Evolutionary conservation across 2,329 filamentous ascomycete genomes (phyloP).

Genomic region (Botryotinia calthae): DNA sequence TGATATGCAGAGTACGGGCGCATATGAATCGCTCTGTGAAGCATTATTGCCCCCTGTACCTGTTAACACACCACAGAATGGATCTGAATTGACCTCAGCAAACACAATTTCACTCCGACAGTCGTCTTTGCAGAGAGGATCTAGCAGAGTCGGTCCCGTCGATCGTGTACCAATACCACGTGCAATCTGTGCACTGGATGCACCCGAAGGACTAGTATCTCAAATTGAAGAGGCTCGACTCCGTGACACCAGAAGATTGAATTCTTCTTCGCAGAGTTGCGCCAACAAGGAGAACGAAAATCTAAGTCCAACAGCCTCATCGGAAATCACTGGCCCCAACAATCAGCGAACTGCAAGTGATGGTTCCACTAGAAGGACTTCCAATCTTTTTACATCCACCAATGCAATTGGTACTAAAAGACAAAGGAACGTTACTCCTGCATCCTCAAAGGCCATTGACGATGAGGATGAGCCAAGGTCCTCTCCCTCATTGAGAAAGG

Average conservation of each 20-base stretch:
- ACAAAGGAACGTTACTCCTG: constrained; percentile 47
- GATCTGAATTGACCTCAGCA: background rate
- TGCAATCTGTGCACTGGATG: background rate
- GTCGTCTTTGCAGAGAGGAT: background rate
- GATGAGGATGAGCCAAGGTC: constrained; percentile 46
- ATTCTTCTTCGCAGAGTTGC: constrained; percentile 9
- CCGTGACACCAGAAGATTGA: constrained; percentile 9
- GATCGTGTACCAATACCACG: constrained; percentile 10
- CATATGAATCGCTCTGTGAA: constrained; percentile 36
- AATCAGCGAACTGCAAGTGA: constrained; percentile 1
- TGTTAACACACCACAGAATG: constrained; percentile 33
- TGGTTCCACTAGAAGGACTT: constrained; percentile 24
- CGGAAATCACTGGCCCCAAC: background rate
- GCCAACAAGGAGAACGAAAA: constrained; percentile 14
- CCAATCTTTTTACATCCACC: constrained; percentile 27
- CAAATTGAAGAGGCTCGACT: constrained; percentile 9
- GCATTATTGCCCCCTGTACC: constrained; percentile 34
- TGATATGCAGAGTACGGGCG: constrained; percentile 31
- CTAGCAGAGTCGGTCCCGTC: background rate
- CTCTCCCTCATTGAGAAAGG: constrained; percentile 30
- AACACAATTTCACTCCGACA: background rate
- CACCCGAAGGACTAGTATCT: constrained; percentile 2
- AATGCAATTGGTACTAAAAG: constrained; percentile 42
- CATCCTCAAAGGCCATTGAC: constrained; percentile 47
- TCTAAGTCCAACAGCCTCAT: background rate